Percentiles rank a stretch among this genome's conserved stretches.
Conservation (phyloP, 176 grass and related monocot genomes). For the Thalia dealbata region DNA sequence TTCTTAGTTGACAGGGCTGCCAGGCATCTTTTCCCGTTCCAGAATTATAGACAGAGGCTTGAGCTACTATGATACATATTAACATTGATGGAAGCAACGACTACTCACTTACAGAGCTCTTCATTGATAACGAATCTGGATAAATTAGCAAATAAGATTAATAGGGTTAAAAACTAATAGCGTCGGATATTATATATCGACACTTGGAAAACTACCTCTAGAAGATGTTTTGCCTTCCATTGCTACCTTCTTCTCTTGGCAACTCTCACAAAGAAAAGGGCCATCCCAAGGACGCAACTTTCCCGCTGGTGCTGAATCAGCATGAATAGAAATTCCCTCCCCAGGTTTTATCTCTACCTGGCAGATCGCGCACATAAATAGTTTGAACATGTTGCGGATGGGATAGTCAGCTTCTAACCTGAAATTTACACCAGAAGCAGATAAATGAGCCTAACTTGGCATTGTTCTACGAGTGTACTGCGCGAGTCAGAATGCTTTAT, state of each 20-base stretch:
- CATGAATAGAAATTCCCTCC: constrained; percentile 66
- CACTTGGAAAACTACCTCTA: constrained; percentile 33
- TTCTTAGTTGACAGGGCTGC: background rate
- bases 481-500: too few relatives aligned
- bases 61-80: constrained; percentile 8
- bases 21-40: background rate
- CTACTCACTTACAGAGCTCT: constrained; percentile 16
- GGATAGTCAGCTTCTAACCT: constrained; percentile 69
- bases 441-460: background rate
- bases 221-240: constrained; percentile 70
- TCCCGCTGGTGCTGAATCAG: constrained; percentile 37
- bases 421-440: constrained; percentile 17
- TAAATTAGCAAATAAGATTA: constrained; percentile 6
- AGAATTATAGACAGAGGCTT: background rate
- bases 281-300: constrained; percentile 74
- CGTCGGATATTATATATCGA: background rate
- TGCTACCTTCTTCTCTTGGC: constrained; percentile 78
- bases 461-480: too few relatives aligned
- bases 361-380: constrained; percentile 73
- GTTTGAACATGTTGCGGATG: constrained; percentile 62
- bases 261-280: constrained; percentile 71
- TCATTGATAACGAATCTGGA: constrained; percentile 26
- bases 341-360: constrained; percentile 42
- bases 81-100: background rate
- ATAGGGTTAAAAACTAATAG: constrained; percentile 17